Evolutionary conservation across 331 rosid species (phyloP).

Genomic region (Telfairia occidentalis): DNA sequence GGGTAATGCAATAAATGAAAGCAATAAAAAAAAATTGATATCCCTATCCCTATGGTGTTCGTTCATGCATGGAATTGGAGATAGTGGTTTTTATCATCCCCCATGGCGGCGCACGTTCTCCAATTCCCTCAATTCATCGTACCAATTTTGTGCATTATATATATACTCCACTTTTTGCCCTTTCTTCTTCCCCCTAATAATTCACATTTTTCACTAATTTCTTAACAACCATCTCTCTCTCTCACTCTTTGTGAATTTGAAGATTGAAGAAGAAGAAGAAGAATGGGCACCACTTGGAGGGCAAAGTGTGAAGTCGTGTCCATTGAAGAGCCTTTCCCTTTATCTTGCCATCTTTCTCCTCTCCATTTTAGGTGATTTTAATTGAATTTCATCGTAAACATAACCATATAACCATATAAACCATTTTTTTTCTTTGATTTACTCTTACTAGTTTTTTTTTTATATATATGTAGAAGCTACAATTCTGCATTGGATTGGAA

Average conservation of each 20-base stretch:
- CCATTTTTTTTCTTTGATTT: neutral
- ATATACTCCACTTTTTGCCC: neutral
- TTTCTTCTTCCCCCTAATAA: slow-evolving; percentile 4
- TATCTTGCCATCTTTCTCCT: slow-evolving; percentile 22
- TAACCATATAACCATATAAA: too few relatives aligned
- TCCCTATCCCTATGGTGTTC: neutral
- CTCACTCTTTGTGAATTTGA: too few relatives aligned
- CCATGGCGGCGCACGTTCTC: slow-evolving; percentile 15
- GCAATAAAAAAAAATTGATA: neutral
- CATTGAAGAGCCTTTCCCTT: slow-evolving; percentile 20
- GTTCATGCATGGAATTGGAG: slow-evolving; percentile 14
- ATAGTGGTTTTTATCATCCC: neutral
- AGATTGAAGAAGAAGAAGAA: neutral
- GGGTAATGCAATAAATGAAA: slow-evolving; percentile 12
- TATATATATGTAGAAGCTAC: slow-evolving; percentile 12
- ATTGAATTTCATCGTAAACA: neutral
- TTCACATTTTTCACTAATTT: neutral
- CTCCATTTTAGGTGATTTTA: slow-evolving; percentile 28
- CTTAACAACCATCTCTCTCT: too few relatives aligned
- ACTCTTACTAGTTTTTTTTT: too few relatives aligned
- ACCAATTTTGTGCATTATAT: slow-evolving; percentile 1
- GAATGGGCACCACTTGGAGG: neutral
- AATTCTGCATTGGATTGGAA: slow-evolving; percentile 20
- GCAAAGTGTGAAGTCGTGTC: neutral
- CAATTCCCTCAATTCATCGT: neutral